These are phyloP conservation scores for Yamadazyma ubonensis DNA, from an alignment of 805 yeast genomes.

Conservation along the genomic window DNA sequence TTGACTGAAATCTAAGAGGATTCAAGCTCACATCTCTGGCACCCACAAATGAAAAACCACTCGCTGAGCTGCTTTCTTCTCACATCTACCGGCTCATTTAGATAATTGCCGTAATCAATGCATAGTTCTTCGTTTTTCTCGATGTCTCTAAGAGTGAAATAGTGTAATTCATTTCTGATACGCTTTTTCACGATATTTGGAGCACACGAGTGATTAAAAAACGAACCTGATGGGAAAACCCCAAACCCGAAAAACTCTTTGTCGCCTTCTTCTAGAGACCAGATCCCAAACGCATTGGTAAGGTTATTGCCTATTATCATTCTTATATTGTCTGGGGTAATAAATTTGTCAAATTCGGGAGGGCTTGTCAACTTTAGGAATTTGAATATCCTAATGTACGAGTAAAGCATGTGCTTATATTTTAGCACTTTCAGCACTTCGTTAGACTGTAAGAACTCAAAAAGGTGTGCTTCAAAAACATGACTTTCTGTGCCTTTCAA, in stretches of 20 bases:
- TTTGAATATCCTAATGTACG: slow-evolving; percentile 49
- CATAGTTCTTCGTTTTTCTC: slow-evolving; percentile 49
- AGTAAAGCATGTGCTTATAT: slow-evolving; percentile 48
- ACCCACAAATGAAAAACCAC: slow-evolving; percentile 63
- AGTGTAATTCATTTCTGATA: slow-evolving; percentile 36
- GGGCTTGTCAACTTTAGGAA: slow-evolving; percentile 45
- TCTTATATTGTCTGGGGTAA: slow-evolving; percentile 43
- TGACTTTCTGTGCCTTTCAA: slow-evolving; percentile 4
- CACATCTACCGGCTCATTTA: slow-evolving; percentile 36
- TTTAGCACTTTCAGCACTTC: slow-evolving; percentile 45
- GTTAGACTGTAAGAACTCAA: slow-evolving; percentile 50
- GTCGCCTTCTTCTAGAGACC: slow-evolving; percentile 46
- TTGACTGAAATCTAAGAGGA: slow-evolving; percentile 1
- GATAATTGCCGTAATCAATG: slow-evolving; percentile 59
- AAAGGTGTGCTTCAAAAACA: slow-evolving; percentile 26
- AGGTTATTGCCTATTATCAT: slow-evolving; percentile 56
- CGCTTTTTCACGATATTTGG: slow-evolving; percentile 56
- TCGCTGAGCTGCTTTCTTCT: slow-evolving; percentile 45
- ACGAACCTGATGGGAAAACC: slow-evolving; percentile 62
- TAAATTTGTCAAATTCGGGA: slow-evolving; percentile 26
- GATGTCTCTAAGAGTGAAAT: slow-evolving; percentile 43
- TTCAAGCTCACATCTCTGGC: slow-evolving; percentile 43
- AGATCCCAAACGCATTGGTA: slow-evolving; percentile 69
- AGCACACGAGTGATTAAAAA: slow-evolving; percentile 63
- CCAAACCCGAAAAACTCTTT: slow-evolving; percentile 59